phyloP scores from a whole-genome alignment of 305 asterid species.

The Solanum hybrid region DNA sequence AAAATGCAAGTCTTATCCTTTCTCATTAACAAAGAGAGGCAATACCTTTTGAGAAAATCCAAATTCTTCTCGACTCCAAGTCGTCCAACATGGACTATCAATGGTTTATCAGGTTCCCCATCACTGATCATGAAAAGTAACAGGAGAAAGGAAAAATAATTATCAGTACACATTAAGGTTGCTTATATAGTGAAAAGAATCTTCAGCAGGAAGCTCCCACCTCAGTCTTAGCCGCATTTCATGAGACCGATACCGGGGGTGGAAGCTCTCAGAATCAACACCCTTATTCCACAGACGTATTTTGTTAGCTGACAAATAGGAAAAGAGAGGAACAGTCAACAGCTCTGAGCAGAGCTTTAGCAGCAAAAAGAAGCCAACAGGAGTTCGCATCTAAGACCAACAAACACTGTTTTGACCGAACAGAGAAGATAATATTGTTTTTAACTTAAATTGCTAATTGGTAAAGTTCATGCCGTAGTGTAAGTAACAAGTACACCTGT shows the following conservation, averaged over 20 bases:
- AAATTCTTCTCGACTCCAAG: conserved; percentile 90
- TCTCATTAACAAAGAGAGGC: conserved; percentile 6
- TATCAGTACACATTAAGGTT: not conserved
- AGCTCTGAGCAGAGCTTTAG: not conserved
- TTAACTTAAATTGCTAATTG: not conserved
- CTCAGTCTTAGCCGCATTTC: conserved; percentile 83
- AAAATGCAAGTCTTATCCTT: not conserved
- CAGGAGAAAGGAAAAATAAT: not conserved
- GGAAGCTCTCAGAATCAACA: conserved; percentile 91
- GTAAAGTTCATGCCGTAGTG: not conserved
- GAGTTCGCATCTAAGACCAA: not conserved
- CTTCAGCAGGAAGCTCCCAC: conserved; percentile 18
- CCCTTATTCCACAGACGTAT: conserved; percentile 98
- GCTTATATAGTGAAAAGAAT: not conserved
- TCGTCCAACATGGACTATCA: conserved; percentile 91
- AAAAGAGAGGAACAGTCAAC: not conserved
- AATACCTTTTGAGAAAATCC: conserved; percentile 75
- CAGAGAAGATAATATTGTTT: not conserved
- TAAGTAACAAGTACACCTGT: not conserved
- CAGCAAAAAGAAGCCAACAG: not conserved
- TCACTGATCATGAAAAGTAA: conserved; percentile 21
- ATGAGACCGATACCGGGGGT: conserved; percentile 55
- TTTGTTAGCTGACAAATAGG: conserved; percentile 46
- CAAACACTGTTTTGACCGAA: not conserved
- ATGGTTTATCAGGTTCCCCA: conserved; percentile 75